phyloP scores from a whole-genome alignment of 139 green algal genomes.

The Chlorella sp. region DNA sequence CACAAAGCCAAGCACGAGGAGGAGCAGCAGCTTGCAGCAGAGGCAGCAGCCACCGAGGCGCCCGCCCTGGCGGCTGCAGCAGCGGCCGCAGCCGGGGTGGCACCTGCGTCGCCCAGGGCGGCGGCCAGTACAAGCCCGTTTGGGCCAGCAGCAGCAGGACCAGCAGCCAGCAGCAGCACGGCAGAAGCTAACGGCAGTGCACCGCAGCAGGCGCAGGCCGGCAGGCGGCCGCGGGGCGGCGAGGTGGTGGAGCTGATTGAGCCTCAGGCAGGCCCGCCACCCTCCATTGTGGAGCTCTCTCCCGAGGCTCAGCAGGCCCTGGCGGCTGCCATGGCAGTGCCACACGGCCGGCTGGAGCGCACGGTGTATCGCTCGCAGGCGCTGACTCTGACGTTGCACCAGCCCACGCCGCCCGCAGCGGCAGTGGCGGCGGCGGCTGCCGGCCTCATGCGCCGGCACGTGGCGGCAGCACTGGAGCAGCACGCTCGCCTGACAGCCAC shows the following conservation, averaged over 20 bases:
- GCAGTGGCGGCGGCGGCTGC: background rate
- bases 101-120: background rate
- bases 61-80: background rate
- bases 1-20: background rate
- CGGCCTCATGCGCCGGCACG: background rate
- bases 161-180: background rate
- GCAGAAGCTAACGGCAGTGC: too few relatives aligned
- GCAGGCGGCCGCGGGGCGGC: background rate
- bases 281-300: background rate
- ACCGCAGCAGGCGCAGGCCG: background rate
- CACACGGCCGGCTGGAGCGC: conserved; percentile 1
- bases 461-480: conserved; percentile 6
- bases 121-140: background rate
- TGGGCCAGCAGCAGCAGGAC: background rate
- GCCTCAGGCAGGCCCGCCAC: background rate
- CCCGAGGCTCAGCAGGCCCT: background rate
- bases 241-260: too few relatives aligned
- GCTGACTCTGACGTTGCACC: conserved; percentile 38
- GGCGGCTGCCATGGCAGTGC: background rate
- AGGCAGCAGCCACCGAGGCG: background rate
- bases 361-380: conserved; percentile 45
- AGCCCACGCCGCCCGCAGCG: conserved; percentile 22
- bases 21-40: background rate
- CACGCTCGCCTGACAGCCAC: background rate
- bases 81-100: background rate